Base-by-base conservation (phyloP, 345 rosid species). In the Corchorus capsularis region DNA sequence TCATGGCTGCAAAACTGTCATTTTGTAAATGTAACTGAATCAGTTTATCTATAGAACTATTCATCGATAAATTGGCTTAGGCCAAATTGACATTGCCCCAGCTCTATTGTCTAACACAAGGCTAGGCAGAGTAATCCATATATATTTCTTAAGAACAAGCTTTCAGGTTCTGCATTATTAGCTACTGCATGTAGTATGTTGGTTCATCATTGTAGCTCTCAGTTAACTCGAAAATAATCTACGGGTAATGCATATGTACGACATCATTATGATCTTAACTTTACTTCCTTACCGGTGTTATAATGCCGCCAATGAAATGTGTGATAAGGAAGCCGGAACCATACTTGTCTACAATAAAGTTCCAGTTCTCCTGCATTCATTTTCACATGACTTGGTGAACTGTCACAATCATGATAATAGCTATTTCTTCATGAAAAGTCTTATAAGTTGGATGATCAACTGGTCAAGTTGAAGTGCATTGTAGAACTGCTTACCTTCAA, bases 351-450 rank as follows among this genome's bases (percentile, higher is more conserved):
- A 79, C 27, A 74, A 83, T 76, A 12, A 59, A 52, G 53, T 81
- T 82, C 85, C 90, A 85, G n/a, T 87, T 83, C 39, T 77, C 86
- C 90, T 83, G 84, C 81, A 79, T 75, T 69, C 19, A 63, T 3
- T 17, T 6, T 37, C 68, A 32, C 54, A 35, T 11, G 12, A 6
- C 4, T 6, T 8, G 47, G 46, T 37, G 13, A 63, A 63, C 43
- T 15, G 59, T 17, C 59, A n/a, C 11, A 1, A n/a, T n/a, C 22
- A n/a, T 1, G 2, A n/a, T 3, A n/a, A 19, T n/a, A 11, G 60
- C 60, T 27, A 7, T 6, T 37, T 20, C 62, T 57, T 20, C 12
- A 6, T 19, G 5, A 56, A 27, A 17, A 56, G 61, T 56, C 32
- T 19, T 19, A 56, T 19, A 49, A 10, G 4, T 47, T 20, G 17